Evolutionary conservation across 2,329 filamentous ascomycete species (phyloP).

Genomic region (Trichophyton simii): DNA sequence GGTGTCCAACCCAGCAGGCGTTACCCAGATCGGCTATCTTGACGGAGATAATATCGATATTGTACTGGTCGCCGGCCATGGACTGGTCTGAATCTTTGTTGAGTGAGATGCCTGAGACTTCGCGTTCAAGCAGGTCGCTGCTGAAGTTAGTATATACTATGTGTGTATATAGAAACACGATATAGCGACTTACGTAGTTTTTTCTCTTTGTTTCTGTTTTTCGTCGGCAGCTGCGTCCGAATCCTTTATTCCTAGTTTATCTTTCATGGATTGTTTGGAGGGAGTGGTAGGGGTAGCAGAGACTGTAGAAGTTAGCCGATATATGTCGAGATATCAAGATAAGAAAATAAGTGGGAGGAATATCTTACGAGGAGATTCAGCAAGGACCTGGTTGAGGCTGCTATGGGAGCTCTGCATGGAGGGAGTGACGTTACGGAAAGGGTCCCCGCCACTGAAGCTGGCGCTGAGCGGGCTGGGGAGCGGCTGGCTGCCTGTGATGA

Average conservation of each 20-base stretch:
- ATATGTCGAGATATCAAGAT: too few relatives aligned
- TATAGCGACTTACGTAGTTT: slow-evolving; percentile 63
- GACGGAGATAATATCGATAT: slow-evolving; percentile 75
- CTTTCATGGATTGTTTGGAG: slow-evolving; percentile 46
- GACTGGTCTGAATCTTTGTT: slow-evolving; percentile 63
- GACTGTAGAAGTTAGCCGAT: slow-evolving; percentile 18
- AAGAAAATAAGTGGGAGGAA: slow-evolving; percentile 4
- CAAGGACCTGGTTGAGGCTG: slow-evolving; percentile 74
- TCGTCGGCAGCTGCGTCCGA: slow-evolving; percentile 44
- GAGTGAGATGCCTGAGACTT: slow-evolving; percentile 88
- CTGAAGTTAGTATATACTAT: background rate
- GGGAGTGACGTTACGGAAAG: slow-evolving; percentile 46
- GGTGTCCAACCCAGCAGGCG: slow-evolving; percentile 96
- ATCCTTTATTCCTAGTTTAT: slow-evolving; percentile 43
- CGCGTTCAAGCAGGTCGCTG: slow-evolving; percentile 78
- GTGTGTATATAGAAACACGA: too few relatives aligned
- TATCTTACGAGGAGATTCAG: slow-evolving; percentile 53
- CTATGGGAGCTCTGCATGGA: slow-evolving; percentile 50
- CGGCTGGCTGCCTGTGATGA: slow-evolving; percentile 95
- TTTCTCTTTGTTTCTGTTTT: slow-evolving; percentile 72
- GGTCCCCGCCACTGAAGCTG: slow-evolving; percentile 68
- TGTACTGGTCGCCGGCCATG: slow-evolving; percentile 42
- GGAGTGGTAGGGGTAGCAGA: slow-evolving; percentile 41
- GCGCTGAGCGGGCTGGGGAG: slow-evolving; percentile 89
- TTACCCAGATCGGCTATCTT: slow-evolving; percentile 98